Evolutionary conservation across 805 yeast genomes (phyloP).

Genomic region (Candida ficus): DNA sequence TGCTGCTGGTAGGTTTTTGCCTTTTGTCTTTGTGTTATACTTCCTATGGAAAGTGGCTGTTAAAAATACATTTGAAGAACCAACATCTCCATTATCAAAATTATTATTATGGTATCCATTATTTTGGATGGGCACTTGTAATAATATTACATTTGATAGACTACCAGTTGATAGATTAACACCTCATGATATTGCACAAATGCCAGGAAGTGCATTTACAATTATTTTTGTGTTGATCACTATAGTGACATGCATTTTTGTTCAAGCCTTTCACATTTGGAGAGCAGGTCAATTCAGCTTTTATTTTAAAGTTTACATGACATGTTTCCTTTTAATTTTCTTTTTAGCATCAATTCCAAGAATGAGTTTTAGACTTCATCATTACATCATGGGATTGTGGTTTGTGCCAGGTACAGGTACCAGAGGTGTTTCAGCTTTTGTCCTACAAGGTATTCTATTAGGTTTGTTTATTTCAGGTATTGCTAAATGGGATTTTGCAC

Average conservation of each 20-base stretch:
- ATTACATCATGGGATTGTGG: conserved; percentile 71
- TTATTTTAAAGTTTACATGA: conserved; percentile 69
- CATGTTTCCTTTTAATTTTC: too few species aligned
- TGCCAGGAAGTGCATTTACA: conserved; percentile 65
- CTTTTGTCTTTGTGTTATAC: conserved; percentile 64
- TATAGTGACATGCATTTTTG: too few species aligned
- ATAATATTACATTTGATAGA: conserved; percentile 83
- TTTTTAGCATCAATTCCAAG: too few species aligned
- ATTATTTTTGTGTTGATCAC: too few species aligned
- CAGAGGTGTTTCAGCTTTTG: conserved; percentile 59
- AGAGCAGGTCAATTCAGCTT: conserved; percentile 61
- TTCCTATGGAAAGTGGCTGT: conserved; percentile 61
- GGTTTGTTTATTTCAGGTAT: conserved; percentile 84
- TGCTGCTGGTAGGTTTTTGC: conserved; percentile 71
- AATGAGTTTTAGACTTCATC: too few species aligned
- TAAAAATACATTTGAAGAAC: conserved; percentile 39
- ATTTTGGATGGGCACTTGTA: conserved; percentile 80
- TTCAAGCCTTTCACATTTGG: conserved; percentile 83
- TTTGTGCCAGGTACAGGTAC: conserved; percentile 83
- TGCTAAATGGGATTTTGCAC: conserved; percentile 90
- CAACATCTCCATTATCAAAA: conserved; percentile 35
- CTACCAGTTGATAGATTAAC: conserved; percentile 86
- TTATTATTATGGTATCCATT: conserved; percentile 61
- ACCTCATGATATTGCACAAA: conserved; percentile 59
- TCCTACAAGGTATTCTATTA: conserved; percentile 78